These are phyloP conservation scores for Phaeolepiota aurea DNA, from an alignment of 768 basidiomycete genomes.

Conservation along the genomic window DNA sequence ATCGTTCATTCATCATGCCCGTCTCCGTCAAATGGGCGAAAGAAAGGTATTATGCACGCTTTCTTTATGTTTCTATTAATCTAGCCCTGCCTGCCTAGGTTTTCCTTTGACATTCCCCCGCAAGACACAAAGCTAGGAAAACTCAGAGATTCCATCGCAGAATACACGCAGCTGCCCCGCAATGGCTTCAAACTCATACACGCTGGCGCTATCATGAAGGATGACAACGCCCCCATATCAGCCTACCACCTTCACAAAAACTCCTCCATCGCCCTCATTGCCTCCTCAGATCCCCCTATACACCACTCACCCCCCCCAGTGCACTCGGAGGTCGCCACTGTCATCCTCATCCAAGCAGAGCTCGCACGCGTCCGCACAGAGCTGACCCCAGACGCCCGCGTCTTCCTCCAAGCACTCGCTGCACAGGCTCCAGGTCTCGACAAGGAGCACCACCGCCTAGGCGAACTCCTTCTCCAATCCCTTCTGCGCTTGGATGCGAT, in stretches of 20 bases:
- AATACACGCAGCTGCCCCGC: constrained; percentile 64
- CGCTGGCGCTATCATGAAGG: constrained; percentile 86
- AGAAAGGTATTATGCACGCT: constrained; percentile 19
- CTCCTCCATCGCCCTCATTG: constrained; percentile 66
- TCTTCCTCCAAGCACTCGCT: constrained; percentile 33
- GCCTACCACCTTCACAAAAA: constrained; percentile 66
- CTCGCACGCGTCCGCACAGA: constrained; percentile 40
- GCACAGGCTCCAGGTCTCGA: constrained; percentile 10
- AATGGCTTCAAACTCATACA: constrained; percentile 81
- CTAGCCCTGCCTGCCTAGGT: too few species aligned
- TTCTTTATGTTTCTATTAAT: constrained; percentile 1
- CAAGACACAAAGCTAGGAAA: constrained; percentile 47
- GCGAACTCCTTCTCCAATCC: constrained; percentile 81
- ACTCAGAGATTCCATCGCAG: constrained; percentile 56
- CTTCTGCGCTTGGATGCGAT: constrained; percentile 83
- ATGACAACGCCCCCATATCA: constrained; percentile 65
- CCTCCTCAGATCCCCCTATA: constrained; percentile 20
- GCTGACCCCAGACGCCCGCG: constrained; percentile 49
- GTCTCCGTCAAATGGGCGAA: constrained; percentile 39
- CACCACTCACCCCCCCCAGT: constrained; percentile 14
- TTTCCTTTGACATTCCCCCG: constrained; percentile 44
- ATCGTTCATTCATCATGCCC: constrained; percentile 20
- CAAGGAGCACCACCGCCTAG: constrained; percentile 49
- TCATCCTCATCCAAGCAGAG: constrained; percentile 49
- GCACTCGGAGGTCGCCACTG: constrained; percentile 41